Percentiles rank a stretch among this genome's conserved stretches.
phyloP scores from a whole-genome alignment of 177 flowering plant genomes.

The Vitis hybrid region DNA sequence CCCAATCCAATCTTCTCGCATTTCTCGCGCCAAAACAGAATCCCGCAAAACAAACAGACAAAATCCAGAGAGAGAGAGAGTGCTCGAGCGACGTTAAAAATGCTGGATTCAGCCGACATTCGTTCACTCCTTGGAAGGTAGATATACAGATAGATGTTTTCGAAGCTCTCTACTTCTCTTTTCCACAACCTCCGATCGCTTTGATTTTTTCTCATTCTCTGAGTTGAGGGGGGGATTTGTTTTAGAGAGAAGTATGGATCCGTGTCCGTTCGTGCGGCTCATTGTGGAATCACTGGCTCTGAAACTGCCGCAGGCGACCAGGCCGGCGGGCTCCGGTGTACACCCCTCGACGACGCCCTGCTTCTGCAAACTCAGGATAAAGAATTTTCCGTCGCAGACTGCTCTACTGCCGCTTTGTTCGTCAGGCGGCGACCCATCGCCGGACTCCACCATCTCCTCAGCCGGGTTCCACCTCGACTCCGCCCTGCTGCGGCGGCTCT shows the following conservation, averaged over 20 bases:
- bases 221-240: background rate
- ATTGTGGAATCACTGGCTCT: slow-evolving; percentile 73
- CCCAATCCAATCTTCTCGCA: background rate
- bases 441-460: slow-evolving; percentile 47
- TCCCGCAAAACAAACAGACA: background rate
- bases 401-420: slow-evolving; percentile 60
- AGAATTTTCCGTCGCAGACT: slow-evolving; percentile 64
- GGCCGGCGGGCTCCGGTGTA: slow-evolving; percentile 47
- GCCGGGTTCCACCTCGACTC: slow-evolving; percentile 70
- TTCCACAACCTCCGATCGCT: background rate
- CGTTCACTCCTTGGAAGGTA: background rate
- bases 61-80: slow-evolving; percentile 1
- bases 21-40: slow-evolving; percentile 10
- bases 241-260: slow-evolving; percentile 58
- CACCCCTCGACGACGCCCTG: slow-evolving; percentile 75
- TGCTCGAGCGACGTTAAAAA: slow-evolving; percentile 8
- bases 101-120: slow-evolving; percentile 13
- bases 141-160: slow-evolving; percentile 3
- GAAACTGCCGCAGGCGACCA: slow-evolving; percentile 57
- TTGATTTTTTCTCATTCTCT: background rate
- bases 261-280: slow-evolving; percentile 81
- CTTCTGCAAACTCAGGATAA: slow-evolving; percentile 66
- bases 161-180: slow-evolving; percentile 5
- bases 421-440: slow-evolving; percentile 32
- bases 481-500: slow-evolving; percentile 48